Percentiles rank a stretch among this genome's conserved stretches.
Conservation (phyloP, 2,329 filamentous ascomycete genomes). For the Pestalotiopsis sp. region DNA sequence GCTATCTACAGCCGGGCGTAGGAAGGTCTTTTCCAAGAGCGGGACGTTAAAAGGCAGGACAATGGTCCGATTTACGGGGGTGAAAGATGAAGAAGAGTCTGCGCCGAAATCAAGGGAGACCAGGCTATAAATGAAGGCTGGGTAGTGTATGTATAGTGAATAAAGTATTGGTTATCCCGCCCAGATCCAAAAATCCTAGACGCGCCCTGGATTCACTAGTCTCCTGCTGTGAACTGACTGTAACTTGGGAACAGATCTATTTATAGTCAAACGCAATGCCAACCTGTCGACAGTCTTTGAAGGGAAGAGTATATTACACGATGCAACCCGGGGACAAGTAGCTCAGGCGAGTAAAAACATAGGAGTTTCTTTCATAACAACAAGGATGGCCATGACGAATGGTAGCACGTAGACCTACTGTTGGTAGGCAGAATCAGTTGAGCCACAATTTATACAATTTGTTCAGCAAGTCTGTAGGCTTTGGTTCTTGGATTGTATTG, state of each 20-base stretch:
- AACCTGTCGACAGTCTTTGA: not conserved
- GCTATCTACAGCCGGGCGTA: conserved; percentile 22
- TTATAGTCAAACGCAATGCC: not conserved
- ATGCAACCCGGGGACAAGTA: too few relatives aligned
- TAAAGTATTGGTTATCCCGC: not conserved
- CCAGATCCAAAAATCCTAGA: not conserved
- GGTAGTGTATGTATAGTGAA: not conserved
- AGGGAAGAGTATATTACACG: too few relatives aligned
- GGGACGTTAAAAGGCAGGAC: conserved; percentile 23
- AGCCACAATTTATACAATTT: too few relatives aligned
- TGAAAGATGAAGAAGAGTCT: not conserved
- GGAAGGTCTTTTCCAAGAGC: conserved; percentile 29
- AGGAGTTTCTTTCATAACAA: too few relatives aligned
- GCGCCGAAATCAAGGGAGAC: not conserved
- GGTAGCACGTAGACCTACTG: too few relatives aligned
- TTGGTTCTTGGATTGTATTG: too few relatives aligned
- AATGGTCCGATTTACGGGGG: conserved; percentile 21
- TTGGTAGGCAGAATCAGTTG: too few relatives aligned
- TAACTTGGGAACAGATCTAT: not conserved
- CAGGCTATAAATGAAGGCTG: not conserved
- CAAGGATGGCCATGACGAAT: too few relatives aligned
- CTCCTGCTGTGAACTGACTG: not conserved
- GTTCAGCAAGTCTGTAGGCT: too few relatives aligned
- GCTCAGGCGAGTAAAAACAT: too few relatives aligned
- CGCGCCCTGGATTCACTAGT: not conserved